Percentiles rank a stretch among this genome's conserved stretches.
Conservation (phyloP, 2,329 filamentous ascomycete genomes). For the Diaporthe eres region DNA sequence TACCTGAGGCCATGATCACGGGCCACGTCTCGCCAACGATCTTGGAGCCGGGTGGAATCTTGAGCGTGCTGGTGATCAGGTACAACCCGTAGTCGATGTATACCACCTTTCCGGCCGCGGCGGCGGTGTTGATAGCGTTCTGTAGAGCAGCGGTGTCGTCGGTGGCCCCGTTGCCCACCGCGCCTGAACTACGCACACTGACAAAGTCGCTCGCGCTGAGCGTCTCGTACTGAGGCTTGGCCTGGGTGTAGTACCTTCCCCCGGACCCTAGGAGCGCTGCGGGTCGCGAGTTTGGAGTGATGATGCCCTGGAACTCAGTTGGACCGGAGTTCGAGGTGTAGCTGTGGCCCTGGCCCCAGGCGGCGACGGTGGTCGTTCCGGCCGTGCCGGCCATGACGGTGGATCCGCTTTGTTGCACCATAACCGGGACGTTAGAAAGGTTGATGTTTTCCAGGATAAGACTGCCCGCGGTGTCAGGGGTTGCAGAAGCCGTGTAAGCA, state of each 20-base stretch:
- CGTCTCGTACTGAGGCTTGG: constrained; percentile 80
- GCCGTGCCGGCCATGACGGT: constrained; percentile 70
- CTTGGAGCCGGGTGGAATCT: constrained; percentile 58
- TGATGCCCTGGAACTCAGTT: constrained; percentile 62
- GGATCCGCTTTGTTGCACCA: constrained; percentile 53
- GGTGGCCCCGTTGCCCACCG: constrained; percentile 65
- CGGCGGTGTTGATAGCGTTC: constrained; percentile 65
- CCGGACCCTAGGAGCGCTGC: constrained; percentile 63
- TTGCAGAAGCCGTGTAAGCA: constrained; percentile 61
- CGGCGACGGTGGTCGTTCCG: constrained; percentile 64
- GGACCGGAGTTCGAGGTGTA: constrained; percentile 63
- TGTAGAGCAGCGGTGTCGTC: constrained; percentile 75
- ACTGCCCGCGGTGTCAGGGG: constrained; percentile 64
- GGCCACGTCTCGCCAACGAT: constrained; percentile 72
- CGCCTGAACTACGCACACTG: constrained; percentile 53
- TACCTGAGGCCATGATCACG: constrained; percentile 68
- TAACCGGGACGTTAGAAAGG: constrained; percentile 54
- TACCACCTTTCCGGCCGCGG: constrained; percentile 62
- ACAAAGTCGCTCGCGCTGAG: constrained; percentile 71
- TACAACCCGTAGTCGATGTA: constrained; percentile 72
- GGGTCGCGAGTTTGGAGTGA: constrained; percentile 64
- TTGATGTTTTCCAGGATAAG: constrained; percentile 69
- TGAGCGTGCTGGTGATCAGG: constrained; percentile 62
- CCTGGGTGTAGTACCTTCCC: constrained; percentile 70
- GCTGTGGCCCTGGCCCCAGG: constrained; percentile 78